Evolutionary conservation across 495 filamentous ascomycete genomes (phyloP), one percentile per base, ranked within the genome.

Genomic region (Aspergillus taichungensis): DNA sequence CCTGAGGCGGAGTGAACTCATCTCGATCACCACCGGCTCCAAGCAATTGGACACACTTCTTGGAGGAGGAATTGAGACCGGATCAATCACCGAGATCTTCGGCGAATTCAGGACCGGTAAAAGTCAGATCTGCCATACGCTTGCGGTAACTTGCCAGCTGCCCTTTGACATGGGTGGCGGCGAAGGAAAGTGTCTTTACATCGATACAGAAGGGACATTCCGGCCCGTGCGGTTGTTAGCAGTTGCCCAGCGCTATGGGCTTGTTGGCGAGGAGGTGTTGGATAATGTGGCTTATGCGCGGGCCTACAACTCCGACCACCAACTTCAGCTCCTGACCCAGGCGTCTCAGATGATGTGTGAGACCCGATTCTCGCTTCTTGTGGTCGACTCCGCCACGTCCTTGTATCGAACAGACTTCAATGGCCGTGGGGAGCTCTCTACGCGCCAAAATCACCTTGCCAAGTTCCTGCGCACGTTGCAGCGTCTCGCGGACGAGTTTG

Each of bases 91-190:
- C n/a, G 92, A 98, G 60, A 83, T 98, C 8, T 98, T 98, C 58
- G 92, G 92, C 67, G 92, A 98, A 66, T 98, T 98, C 61, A 74
- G 92, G 54, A 98, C 92, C 0, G 92, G 92, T 63, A 98, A 98
- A 67, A 94, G 87, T 62, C 92, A 98, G 60, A 91, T 98, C 39
- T 97, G 94, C 55, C 94, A 97, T 59, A 98, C 92, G 0, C 78
- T 97, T n/a, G 92, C 94, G 1, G 92, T 98, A 8, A 98, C 94
- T 24, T 98, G 92, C 50, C 92, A 98, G 57, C 60, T 98, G 31
- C 92, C 92, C 3, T 97, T 97, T 57, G 92, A 98, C 57, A 96
- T 97, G 94, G 92, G 92, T 42, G 92, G 92, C 34, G 92, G 94
- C 6, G 92, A 98, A 66, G 92, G 92, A 10, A 98, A 98, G 60